A percentile compares a stretch with the other conserved stretches of the same genome.
Conservation (phyloP, 768 basidiomycete species). For the Suillus decipiens region DNA sequence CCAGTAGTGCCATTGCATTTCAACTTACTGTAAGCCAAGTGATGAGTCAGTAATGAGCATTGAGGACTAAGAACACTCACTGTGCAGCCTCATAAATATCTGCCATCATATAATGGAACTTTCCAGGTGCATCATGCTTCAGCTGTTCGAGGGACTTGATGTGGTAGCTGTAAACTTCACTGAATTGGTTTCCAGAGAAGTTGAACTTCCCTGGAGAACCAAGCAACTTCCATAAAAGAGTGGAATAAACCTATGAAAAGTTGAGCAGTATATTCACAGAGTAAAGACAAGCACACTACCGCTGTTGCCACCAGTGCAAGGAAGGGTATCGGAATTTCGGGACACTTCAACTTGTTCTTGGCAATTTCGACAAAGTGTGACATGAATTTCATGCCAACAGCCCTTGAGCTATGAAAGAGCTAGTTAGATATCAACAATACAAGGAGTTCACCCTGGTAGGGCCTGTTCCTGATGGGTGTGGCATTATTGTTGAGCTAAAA, state of each 20-base stretch:
- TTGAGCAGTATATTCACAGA: background rate
- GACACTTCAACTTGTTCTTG: background rate
- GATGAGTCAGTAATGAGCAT: background rate
- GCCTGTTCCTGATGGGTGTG: background rate
- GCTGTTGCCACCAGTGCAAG: background rate
- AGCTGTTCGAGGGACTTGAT: background rate
- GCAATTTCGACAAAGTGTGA: background rate
- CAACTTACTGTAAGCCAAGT: background rate
- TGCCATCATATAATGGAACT: background rate
- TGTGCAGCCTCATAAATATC: background rate
- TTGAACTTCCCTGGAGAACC: constrained; percentile 1
- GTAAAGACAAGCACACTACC: background rate
- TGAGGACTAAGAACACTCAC: background rate
- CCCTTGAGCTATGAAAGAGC: constrained; percentile 1
- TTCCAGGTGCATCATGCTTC: background rate
- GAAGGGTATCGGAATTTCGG: background rate
- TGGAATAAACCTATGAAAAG: background rate
- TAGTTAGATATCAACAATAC: background rate
- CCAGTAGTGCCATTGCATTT: background rate
- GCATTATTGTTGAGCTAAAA: background rate
- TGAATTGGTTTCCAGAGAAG: constrained; percentile 2
- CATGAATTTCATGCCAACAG: background rate
- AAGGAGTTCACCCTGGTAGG: background rate
- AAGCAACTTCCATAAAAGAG: background rate
- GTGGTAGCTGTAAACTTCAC: background rate